Base-by-base conservation (phyloP, 2,329 filamentous ascomycete genomes). In the Aspergillus calidoustus region DNA sequence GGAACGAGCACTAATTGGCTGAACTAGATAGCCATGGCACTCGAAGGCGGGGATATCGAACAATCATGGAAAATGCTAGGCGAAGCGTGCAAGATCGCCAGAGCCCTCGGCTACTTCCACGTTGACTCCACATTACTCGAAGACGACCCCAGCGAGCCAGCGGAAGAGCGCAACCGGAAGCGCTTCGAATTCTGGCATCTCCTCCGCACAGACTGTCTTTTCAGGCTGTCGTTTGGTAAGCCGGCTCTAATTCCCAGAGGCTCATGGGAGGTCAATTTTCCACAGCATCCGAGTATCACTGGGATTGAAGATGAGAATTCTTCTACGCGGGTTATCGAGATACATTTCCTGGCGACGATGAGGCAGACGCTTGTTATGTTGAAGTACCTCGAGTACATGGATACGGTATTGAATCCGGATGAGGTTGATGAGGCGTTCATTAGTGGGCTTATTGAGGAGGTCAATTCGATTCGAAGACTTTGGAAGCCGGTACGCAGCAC, bases 171-270 rank as follows among this genome's bases (percentile, higher is more conserved):
- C 11, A 68, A 68, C 53, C 62, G 64, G 15, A 64, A 65, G 41
- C 64, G 66, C 13, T 67, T 68, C 52, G 66, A 68, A 34, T 68
- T 68, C 48, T 68, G 66, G 66, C 65, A 68, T 23, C 49, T 68
- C 3, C 46, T 68, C 8, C 65, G 65, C 0, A 60, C 48, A 7
- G 66, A 68, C 46, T 67, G 62, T 54, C 49, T 67, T 7, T 68
- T 68, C 17, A 64, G 66, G 1, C 25, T 66, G 13, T 66, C 61
- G 0, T 67, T 68, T 17, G 65, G 65, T 3, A 67, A 64, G 38
- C 65, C 63, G 4, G 53, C 59, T 5, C 51, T 67, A 4, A 68
- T 68, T 8, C 11, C 61, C 1, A 34, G 31, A 3, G 65, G 65
- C 3, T 63, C 63, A 4, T 68, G 66, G 66, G 56, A 53, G 4